Evolutionary conservation across 768 basidiomycete genomes (phyloP), one percentile per base, ranked within the genome.

Genomic region (Artomyces pyxidatus): DNA sequence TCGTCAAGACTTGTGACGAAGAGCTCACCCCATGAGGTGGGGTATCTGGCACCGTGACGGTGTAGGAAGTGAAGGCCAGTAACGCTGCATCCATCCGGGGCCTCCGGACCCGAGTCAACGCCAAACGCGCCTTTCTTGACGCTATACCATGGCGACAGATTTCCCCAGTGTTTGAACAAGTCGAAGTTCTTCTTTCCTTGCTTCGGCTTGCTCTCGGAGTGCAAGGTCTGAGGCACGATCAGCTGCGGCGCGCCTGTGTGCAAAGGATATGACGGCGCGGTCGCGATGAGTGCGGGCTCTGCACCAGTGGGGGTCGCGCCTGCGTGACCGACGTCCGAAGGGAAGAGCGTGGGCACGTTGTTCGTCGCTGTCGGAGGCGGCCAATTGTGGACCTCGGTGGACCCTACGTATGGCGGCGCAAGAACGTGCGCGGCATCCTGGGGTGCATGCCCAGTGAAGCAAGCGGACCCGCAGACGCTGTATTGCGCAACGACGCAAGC

Each of bases 61-160:
- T 91, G 88, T 59, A 92, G 64, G 51, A 91, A 66, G 63, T 91
- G 87, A 53, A 91, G 63, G 2, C 83, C 88, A 29, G 81, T 86
- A 30, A 91, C 65, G 10, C 71, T 68, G 60, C 89, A 92, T 4
- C 72, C 78, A 22, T 80, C 71, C 4, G 89, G 89, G 1, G 80
- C 72, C 30, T 79, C 82, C 0, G 87, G 81, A 5, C 73, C 72
- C 0, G 87, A 83, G 55, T 89, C 76, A 9, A 90, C 54, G 0
- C 89, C 88, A 65, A 89, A 92, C 1, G 76, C 68, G 11, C 71
- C 75, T 37, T 68, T 70, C 16, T 71, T 70, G 17, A 88, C 80
- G 54, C 83, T 87, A 62, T 83, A 91, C 89, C 89, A 92, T 10
- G 89, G 89, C 1, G 84, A 83, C 37, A 89, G 63, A 59, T 90